Evolutionary conservation across 768 basidiomycete genomes (phyloP), one percentile per base, ranked within the genome.

Genomic region (Russula sp.): DNA sequence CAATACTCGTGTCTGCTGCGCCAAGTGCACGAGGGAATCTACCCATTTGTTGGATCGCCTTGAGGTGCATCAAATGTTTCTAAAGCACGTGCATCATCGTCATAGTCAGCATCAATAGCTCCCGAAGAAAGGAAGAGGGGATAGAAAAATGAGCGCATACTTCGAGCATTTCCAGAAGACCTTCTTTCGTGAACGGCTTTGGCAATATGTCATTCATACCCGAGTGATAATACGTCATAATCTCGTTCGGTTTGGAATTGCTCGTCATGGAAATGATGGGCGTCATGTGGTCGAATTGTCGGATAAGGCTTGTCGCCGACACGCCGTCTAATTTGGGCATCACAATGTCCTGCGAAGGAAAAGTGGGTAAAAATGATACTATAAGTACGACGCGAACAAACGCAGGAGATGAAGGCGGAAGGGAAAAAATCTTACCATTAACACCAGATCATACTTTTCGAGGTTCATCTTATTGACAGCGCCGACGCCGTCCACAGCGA

Each of bases 191-290:
- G 77, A 98, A 98, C 3, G 96, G 96, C 75, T 98, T 98, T 9
- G 94, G 90, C 20, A 98, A 79, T 62, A 97, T 90, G 76, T 98
- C 95, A 75, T 95, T 98, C 95, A 98, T 98, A 20, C 94, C 89
- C 48, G 87, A 87, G 32, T 88, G 86, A 73, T 89, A 90, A 72
- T 95, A 96, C 9, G 87, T 91, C 85, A 95, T 87, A 66, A 96
- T 89, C 75, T 96, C 90, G 75, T 89, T 88, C 30, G 94, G 94
- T 70, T 92, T 90, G 60, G 91, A 92, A 74, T 94, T 96, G 71
- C 87, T 89, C 58, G 95, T 98, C 96, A 98, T 98, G 26, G 94
- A 96, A 68, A 98, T 97, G 73, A 98, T 98, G 5, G 96, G 96
- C 48, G 95, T 97, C 79, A 88, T 89, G 63, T 87, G 85, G 77